A percentile compares a stretch with the other conserved stretches of the same genome.
phyloP scores from a whole-genome alignment of 2,329 filamentous ascomycete species.

The Arthrocladium fulminans region DNA sequence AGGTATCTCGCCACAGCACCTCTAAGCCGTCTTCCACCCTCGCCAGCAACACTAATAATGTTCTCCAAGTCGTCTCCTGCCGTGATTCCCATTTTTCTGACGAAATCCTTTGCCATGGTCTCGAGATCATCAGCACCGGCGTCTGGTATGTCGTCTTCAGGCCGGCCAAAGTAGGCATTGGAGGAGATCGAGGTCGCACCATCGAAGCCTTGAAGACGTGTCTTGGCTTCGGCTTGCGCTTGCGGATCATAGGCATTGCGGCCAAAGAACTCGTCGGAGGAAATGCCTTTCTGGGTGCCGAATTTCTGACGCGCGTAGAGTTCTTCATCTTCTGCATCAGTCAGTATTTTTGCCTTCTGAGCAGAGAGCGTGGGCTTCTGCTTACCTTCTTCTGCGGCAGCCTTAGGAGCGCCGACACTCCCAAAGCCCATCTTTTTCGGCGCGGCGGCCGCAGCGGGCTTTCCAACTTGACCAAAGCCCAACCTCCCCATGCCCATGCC shows the following conservation, averaged over 20 bases:
- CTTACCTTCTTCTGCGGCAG: slow-evolving; percentile 42
- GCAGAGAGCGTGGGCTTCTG: not conserved
- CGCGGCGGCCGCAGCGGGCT: slow-evolving; percentile 35
- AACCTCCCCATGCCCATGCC: slow-evolving; percentile 81
- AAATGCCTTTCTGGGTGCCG: slow-evolving; percentile 87
- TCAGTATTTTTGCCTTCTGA: not conserved
- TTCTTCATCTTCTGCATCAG: slow-evolving; percentile 58
- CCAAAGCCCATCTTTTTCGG: slow-evolving; percentile 81
- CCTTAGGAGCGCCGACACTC: slow-evolving; percentile 66
- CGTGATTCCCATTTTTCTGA: slow-evolving; percentile 88
- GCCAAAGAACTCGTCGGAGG: slow-evolving; percentile 96
- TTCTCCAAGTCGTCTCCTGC: slow-evolving; percentile 95
- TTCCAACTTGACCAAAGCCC: slow-evolving; percentile 78
- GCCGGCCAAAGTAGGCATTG: slow-evolving; percentile 93
- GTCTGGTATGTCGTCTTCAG: slow-evolving; percentile 63
- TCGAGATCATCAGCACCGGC: slow-evolving; percentile 66
- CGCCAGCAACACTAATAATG: slow-evolving; percentile 69
- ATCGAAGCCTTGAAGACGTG: slow-evolving; percentile 81
- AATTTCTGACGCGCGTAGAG: slow-evolving; percentile 82
- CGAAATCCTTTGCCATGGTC: slow-evolving; percentile 88
- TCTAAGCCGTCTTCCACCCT: slow-evolving; percentile 76
- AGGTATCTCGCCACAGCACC: slow-evolving; percentile 46
- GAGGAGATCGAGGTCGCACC: slow-evolving; percentile 86
- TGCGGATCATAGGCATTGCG: slow-evolving; percentile 76
- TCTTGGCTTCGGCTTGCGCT: slow-evolving; percentile 76